Evolutionary conservation across 495 filamentous ascomycete species (phyloP).

Genomic region (Mytilinidion resinicola): DNA sequence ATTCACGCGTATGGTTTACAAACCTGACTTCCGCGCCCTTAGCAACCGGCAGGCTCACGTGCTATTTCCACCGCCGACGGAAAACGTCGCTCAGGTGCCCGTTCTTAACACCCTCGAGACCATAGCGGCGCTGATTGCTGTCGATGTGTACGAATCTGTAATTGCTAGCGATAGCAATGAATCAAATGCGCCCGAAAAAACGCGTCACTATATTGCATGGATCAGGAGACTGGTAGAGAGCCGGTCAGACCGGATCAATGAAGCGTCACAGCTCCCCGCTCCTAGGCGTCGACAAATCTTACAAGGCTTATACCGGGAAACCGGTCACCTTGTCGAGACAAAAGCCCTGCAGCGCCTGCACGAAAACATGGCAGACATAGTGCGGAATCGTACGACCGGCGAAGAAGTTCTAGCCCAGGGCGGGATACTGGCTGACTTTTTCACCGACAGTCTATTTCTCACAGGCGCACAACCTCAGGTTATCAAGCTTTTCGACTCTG

Average conservation of each 20-base stretch:
- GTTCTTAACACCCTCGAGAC: not conserved
- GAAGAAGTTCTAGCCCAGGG: not conserved
- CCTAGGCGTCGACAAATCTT: not conserved
- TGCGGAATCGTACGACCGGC: not conserved
- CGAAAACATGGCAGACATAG: constrained; percentile 5
- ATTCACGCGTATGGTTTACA: constrained; percentile 22
- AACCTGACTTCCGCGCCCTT: constrained; percentile 20
- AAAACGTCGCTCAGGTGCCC: not conserved
- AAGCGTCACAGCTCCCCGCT: not conserved
- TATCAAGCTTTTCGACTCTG: not conserved
- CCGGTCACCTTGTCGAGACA: not conserved
- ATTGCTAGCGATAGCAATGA: not conserved
- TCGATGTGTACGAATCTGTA: constrained; percentile 12
- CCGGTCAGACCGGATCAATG: not conserved
- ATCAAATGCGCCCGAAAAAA: not conserved
- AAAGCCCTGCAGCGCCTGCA: not conserved
- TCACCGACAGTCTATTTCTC: not conserved
- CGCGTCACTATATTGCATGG: not conserved
- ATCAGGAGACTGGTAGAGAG: not conserved
- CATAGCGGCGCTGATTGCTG: constrained; percentile 1
- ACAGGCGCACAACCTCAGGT: constrained; percentile 7
- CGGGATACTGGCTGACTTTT: not conserved
- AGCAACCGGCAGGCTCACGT: not conserved
- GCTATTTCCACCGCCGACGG: constrained; percentile 4
- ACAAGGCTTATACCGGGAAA: not conserved